phyloP scores from a whole-genome alignment of 371 early-diverging fungal genomes.

The Umbelopsis sp. region DNA sequence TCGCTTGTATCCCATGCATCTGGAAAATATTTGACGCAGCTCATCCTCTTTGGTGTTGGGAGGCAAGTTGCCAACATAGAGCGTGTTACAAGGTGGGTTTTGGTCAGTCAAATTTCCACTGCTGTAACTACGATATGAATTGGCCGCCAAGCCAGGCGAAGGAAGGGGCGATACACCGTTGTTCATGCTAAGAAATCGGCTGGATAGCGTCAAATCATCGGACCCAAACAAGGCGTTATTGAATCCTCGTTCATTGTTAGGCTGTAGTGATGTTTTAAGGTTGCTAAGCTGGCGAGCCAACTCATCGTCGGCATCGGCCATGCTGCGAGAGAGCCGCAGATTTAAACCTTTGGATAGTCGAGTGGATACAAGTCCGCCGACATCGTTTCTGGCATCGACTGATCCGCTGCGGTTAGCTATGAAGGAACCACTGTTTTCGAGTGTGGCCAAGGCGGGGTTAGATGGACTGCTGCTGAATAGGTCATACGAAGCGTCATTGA shows the following conservation, averaged over 20 bases:
- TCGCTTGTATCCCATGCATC: conserved; percentile 78
- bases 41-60: conserved; percentile 81
- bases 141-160: background rate
- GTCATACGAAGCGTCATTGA: background rate
- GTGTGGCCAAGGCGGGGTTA: background rate
- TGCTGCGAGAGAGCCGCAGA: background rate
- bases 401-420: background rate
- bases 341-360: conserved; percentile 6
- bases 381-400: conserved; percentile 4
- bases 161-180: background rate
- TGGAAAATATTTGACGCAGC: conserved; percentile 72
- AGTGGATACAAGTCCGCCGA: background rate
- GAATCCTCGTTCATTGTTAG: conserved; percentile 20
- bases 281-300: conserved; percentile 4
- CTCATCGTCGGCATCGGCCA: conserved; percentile 14
- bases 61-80: conserved; percentile 90
- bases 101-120: conserved; percentile 58
- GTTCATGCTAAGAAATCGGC: conserved; percentile 15
- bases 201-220: conserved; percentile 18
- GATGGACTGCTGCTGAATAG: background rate
- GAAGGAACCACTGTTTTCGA: background rate
- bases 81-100: conserved; percentile 92
- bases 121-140: background rate
- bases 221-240: conserved; percentile 17
- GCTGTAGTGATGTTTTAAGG: conserved; percentile 1